phyloP scores from a whole-genome alignment of 805 yeast genomes.

The Schwanniomyces sp. region DNA sequence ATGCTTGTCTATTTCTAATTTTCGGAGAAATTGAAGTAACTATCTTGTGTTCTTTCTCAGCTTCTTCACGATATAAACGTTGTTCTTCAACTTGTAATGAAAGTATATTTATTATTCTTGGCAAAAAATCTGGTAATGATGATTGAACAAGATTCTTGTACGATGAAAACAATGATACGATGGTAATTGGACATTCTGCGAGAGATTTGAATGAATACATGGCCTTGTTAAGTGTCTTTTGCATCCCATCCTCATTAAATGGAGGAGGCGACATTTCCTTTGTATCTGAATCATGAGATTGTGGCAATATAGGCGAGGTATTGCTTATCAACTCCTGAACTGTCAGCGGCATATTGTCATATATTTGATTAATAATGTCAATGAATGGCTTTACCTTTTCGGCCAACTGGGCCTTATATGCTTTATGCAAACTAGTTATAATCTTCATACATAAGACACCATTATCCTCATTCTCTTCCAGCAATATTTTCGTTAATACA shows the following conservation, averaged over 20 bases:
- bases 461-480: slow-evolving; percentile 89
- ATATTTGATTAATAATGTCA: slow-evolving; percentile 70
- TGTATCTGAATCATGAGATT: slow-evolving; percentile 3
- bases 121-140: slow-evolving; percentile 74
- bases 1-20: slow-evolving; percentile 73
- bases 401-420: slow-evolving; percentile 65
- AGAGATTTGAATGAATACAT: slow-evolving; percentile 85
- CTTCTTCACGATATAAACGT: slow-evolving; percentile 35
- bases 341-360: slow-evolving; percentile 74
- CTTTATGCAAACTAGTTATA: slow-evolving; percentile 79
- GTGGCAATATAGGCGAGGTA: slow-evolving; percentile 1
- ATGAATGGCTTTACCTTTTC: slow-evolving; percentile 80
- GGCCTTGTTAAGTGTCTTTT: slow-evolving; percentile 60
- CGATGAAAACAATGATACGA: slow-evolving; percentile 88
- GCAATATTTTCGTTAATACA: slow-evolving; percentile 57
- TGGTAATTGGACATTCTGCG: slow-evolving; percentile 95
- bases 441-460: slow-evolving; percentile 90
- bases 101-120: slow-evolving; percentile 74
- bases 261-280: slow-evolving; percentile 39
- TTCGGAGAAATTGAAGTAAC: slow-evolving; percentile 73
- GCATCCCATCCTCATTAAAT: slow-evolving; percentile 40
- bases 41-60: slow-evolving; percentile 55
- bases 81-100: slow-evolving; percentile 83
- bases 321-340: slow-evolving; percentile 63
- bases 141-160: slow-evolving; percentile 74